A percentile compares a stretch with the other conserved stretches of the same genome.
These are phyloP conservation scores for Annona cherimola DNA, from an alignment of 164 flowering plant genomes.

Conservation along the genomic window DNA sequence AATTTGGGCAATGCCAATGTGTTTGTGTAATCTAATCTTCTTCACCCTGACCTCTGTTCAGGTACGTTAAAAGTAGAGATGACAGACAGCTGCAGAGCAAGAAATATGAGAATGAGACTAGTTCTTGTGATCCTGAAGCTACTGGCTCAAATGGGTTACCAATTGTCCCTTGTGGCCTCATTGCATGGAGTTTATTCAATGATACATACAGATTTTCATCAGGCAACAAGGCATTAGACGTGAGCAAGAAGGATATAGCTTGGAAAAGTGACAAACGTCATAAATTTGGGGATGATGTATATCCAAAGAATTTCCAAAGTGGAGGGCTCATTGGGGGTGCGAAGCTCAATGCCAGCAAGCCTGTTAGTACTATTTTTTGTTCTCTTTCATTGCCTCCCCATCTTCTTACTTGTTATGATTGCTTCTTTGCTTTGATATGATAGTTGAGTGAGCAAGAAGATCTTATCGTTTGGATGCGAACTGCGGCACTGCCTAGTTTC, in stretches of 20 bases:
- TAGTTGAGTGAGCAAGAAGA: conserved; percentile 89
- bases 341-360: conserved; percentile 61
- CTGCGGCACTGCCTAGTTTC: conserved; percentile 89
- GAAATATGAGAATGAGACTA: conserved; percentile 22
- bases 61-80: conserved; percentile 78
- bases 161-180: conserved; percentile 87
- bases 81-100: conserved; percentile 56
- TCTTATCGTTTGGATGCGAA: conserved; percentile 92
- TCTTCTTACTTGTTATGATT: not conserved
- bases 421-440: conserved; percentile 9
- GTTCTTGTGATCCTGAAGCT: conserved; percentile 53
- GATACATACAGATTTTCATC: conserved; percentile 65
- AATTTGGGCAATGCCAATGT: not conserved
- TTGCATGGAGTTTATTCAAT: conserved; percentile 88
- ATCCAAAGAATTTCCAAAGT: conserved; percentile 78
- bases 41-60: conserved; percentile 19
- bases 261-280: conserved; percentile 75
- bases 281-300: conserved; percentile 75
- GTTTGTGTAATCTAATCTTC: not conserved
- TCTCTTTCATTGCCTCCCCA: not conserved
- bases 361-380: conserved; percentile 34
- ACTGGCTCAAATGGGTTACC: conserved; percentile 12
- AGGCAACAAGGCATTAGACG: conserved; percentile 24
- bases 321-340: conserved; percentile 71
- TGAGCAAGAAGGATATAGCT: conserved; percentile 71